Base-by-base conservation (phyloP, 202 grass and related monocot species). In the Zizania palustris region DNA sequence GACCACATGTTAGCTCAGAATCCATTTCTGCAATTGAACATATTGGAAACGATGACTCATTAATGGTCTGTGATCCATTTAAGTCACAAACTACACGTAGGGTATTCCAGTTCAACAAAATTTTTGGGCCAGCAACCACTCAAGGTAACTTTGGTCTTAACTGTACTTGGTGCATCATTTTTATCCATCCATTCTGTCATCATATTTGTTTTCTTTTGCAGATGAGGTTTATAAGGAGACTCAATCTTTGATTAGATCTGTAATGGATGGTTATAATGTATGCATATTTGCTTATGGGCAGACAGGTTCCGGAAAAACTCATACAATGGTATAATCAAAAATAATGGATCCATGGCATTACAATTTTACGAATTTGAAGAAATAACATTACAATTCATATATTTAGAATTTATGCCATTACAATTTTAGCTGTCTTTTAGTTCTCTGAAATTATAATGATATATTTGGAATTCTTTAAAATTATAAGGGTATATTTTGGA, bases 241-340 rank as follows among this genome's bases (percentile, higher is more conserved):
- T 7, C 86, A 80, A 73, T 80, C 86, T 66, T 89, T 97, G 73
- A 91, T 91, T 78, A 80, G 93, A 88, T 97, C 90, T 11, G 90
- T 97, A 72, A 90, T 93, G 88, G 93, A 97, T 85, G 93, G 93
- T 62, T 97, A 93, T 77, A 97, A 97, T 49, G 90, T 89, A 16
- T 97, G 93, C 75, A 97, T 97, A 76, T 89, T 97, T 85, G 90
- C 93, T 67, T 97, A 97, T 58, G 93, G 93, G 18, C 93, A 97
- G 68, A 93, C 93, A 83, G 93, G 93, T 71, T 91, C 93, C 7
- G 90, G 93, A 33, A 97, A 97, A 89, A 97, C 93, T 41, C 81
- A 97, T 69, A 97, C 93, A 73, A 97, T 93, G 93, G 90, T 93
- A 89, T 40, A n/a, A n/a, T n/a, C n/a, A n/a, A n/a, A n/a, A n/a